Evolutionary conservation across 2,329 filamentous ascomycete species (phyloP).

Genomic region (Stemphylium lycopersici): DNA sequence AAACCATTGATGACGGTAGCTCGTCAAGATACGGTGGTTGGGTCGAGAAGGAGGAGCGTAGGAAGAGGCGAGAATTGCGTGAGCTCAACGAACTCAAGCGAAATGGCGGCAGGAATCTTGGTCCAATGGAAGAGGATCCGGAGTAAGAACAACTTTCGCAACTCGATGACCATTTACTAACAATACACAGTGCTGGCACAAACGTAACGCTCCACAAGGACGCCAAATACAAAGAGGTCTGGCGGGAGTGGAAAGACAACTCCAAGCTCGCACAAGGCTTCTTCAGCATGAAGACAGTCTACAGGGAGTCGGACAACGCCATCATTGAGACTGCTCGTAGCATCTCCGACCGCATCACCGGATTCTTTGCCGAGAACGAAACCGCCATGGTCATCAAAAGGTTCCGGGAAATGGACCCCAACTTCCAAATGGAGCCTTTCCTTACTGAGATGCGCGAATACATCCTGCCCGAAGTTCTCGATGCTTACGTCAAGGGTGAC

Average conservation of each 20-base stretch:
- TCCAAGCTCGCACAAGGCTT: constrained; percentile 87
- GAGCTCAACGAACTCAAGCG: constrained; percentile 66
- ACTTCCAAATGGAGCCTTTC: constrained; percentile 94
- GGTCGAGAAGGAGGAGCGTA: constrained; percentile 94
- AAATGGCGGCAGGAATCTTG: constrained; percentile 54
- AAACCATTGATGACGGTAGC: constrained; percentile 96
- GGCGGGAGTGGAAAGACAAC: constrained; percentile 90
- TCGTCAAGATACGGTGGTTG: constrained; percentile 96
- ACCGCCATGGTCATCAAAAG: constrained; percentile 98
- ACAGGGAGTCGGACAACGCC: constrained; percentile 97
- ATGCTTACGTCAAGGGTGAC: constrained; percentile 98
- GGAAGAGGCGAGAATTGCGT: constrained; percentile 74
- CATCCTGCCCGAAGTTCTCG: constrained; percentile 94
- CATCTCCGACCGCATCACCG: constrained; percentile 89
- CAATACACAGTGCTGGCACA: constrained; percentile 75
- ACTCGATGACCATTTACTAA: constrained; percentile 8
- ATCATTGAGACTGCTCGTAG: constrained; percentile 90
- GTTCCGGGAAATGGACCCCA: constrained; percentile 93
- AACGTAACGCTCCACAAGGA: constrained; percentile 97
- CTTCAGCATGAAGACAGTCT: constrained; percentile 83
- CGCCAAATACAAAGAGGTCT: constrained; percentile 96
- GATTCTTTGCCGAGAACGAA: constrained; percentile 98
- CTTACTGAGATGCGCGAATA: constrained; percentile 95
- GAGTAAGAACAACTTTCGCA: constrained; percentile 65
- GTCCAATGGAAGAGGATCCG: constrained; percentile 80